Evolutionary conservation across 768 basidiomycete genomes (phyloP).

Genomic region (Kwoniella dejecticola): DNA sequence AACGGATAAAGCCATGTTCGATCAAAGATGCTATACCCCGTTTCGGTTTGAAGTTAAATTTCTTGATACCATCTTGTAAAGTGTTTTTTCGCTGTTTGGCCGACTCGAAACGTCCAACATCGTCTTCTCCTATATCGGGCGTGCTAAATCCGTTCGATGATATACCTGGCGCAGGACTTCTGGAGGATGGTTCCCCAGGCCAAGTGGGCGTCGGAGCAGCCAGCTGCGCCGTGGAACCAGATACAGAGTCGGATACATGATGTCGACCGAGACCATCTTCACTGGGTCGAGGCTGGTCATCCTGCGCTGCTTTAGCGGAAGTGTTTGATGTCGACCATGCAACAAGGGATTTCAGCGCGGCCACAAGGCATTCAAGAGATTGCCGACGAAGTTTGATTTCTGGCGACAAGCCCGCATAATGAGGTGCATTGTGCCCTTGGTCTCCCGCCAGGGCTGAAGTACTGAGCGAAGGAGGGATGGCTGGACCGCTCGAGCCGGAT

Average conservation of each 20-base stretch:
- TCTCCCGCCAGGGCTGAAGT: conserved; percentile 58
- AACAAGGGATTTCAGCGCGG: conserved; percentile 84
- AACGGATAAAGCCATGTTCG: conserved; percentile 82
- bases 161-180: conserved; percentile 21
- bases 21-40: conserved; percentile 84
- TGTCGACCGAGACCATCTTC: conserved; percentile 35
- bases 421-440: conserved; percentile 66
- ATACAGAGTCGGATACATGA: conserved; percentile 18
- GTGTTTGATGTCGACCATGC: conserved; percentile 71
- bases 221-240: conserved; percentile 35
- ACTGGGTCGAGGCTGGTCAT: conserved; percentile 28
- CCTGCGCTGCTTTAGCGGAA: conserved; percentile 24
- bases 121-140: conserved; percentile 74
- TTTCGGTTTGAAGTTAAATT: conserved; percentile 99
- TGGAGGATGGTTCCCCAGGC: conserved; percentile 26
- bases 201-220: conserved; percentile 38
- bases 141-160: conserved; percentile 58
- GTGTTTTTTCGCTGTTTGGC: conserved; percentile 97
- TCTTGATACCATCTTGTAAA: conserved; percentile 88
- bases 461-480: conserved; percentile 67
- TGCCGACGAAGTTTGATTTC: conserved; percentile 85
- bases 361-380: conserved; percentile 89
- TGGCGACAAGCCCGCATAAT: conserved; percentile 60
- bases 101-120: conserved; percentile 87
- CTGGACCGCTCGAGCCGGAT: conserved; percentile 56